Conservation (phyloP, 2,329 filamentous ascomycete species). For the Beauveria rudraprayagi region DNA sequence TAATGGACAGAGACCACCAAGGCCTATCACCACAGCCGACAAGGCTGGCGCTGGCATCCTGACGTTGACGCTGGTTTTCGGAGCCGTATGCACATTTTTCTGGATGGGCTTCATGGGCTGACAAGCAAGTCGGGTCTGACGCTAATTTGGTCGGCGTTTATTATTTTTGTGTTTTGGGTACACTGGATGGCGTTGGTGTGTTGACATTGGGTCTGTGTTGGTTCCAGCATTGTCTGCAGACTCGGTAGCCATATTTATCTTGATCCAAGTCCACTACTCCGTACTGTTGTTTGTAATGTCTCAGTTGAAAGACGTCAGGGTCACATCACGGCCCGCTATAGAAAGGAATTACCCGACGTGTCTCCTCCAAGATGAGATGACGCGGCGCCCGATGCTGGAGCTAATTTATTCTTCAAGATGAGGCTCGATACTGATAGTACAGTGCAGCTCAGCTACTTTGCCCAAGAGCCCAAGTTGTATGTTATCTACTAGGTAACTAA, state of each 20-base stretch:
- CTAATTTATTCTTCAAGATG: no score
- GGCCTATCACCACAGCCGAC: conserved; percentile 35
- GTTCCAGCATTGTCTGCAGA: neutral
- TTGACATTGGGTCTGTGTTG: neutral
- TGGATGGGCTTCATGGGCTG: conserved; percentile 40
- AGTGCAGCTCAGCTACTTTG: no score
- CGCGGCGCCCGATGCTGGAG: no score
- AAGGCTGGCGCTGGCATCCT: conserved; percentile 41
- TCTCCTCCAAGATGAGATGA: no score
- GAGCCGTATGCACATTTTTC: conserved; percentile 35
- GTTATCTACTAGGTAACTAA: no score
- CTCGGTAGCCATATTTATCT: neutral
- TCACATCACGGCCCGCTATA: no score
- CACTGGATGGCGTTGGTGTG: neutral
- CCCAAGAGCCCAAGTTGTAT: no score
- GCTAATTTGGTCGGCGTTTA: neutral
- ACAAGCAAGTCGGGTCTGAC: neutral
- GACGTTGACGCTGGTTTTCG: conserved; percentile 35
- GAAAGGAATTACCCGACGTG: no score
- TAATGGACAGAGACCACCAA: conserved; percentile 17
- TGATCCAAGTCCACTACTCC: no score
- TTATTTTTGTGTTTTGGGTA: neutral
- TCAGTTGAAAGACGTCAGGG: no score
- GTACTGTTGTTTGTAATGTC: no score
- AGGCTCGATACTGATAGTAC: no score